Evolutionary conservation across 225 moss, liverwort and hornwort genomes (phyloP).

Genomic region (Pseudoscleropodium purum): DNA sequence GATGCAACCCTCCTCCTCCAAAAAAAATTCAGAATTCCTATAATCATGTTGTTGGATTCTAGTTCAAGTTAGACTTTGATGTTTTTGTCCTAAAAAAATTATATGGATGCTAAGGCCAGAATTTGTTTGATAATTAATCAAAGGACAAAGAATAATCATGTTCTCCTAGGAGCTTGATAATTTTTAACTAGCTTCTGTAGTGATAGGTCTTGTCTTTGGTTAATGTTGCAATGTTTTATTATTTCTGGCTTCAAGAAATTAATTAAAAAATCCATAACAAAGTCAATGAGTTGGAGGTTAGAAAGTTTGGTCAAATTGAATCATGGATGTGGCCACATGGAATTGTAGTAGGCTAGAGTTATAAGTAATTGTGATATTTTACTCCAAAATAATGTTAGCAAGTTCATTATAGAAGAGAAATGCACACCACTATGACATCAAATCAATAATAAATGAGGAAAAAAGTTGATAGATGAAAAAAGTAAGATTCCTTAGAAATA

Average conservation of each 20-base stretch:
- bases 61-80: not conserved
- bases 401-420: not conserved
- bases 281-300: not conserved
- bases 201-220: not conserved
- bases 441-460: not conserved
- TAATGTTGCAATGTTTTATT: not conserved
- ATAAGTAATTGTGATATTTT: not conserved
- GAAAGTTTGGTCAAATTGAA: not conserved
- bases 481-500: not conserved
- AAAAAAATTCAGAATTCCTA: not conserved
- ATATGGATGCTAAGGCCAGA: rapidly evolving
- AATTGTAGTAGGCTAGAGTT: not conserved
- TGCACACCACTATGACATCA: not conserved
- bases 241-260: not conserved
- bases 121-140: not conserved
- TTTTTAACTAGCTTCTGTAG: not conserved
- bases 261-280: no score
- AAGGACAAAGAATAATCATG: not conserved
- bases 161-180: not conserved
- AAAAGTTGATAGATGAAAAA: not conserved
- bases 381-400: not conserved
- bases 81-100: not conserved
- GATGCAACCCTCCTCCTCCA: rapidly evolving
- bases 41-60: not conserved
- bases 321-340: rapidly evolving